Evolutionary conservation across 106 monocot species (phyloP).

Genomic region (Phalaenopsis equestris): DNA sequence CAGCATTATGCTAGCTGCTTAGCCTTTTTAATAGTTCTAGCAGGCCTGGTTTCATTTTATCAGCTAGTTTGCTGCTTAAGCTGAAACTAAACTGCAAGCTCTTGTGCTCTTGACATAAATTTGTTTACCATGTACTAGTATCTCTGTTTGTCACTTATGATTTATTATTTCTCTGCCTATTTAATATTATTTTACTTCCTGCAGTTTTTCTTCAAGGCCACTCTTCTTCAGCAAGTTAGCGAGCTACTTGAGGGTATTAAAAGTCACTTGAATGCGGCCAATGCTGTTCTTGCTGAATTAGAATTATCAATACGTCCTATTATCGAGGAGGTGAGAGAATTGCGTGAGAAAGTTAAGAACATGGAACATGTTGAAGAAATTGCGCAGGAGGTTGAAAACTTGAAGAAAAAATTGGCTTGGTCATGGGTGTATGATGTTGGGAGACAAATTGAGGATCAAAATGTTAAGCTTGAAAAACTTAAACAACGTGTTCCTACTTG

Average conservation of each 20-base stretch:
- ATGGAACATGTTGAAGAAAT: conserved; percentile 99
- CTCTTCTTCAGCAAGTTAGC: conserved; percentile 91
- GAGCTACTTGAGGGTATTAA: conserved; percentile 74
- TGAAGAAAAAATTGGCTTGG: conserved; percentile 96
- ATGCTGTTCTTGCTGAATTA: conserved; percentile 59
- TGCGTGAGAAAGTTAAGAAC: conserved; percentile 82
- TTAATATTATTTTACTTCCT: not conserved
- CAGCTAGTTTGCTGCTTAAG: not conserved
- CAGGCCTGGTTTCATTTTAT: not conserved
- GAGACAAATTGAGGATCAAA: conserved; percentile 67
- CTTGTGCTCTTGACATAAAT: not conserved
- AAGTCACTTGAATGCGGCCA: conserved; percentile 48
- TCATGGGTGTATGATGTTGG: conserved; percentile 94
- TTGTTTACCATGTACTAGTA: not conserved
- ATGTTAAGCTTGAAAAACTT: conserved; percentile 48
- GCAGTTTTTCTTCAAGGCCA: conserved; percentile 98
- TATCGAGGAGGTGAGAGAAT: conserved; percentile 56
- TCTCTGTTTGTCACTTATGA: not conserved
- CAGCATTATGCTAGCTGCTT: not conserved
- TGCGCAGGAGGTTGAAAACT: conserved; percentile 49
- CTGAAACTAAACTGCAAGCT: not conserved
- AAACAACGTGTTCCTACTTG: conserved; percentile 85
- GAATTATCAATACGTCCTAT: conserved; percentile 73
- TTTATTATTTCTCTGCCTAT: not conserved
- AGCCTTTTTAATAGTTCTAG: not conserved